Conservation (phyloP, 2,329 filamentous ascomycete genomes). For the Stachybotrys elegans region DNA sequence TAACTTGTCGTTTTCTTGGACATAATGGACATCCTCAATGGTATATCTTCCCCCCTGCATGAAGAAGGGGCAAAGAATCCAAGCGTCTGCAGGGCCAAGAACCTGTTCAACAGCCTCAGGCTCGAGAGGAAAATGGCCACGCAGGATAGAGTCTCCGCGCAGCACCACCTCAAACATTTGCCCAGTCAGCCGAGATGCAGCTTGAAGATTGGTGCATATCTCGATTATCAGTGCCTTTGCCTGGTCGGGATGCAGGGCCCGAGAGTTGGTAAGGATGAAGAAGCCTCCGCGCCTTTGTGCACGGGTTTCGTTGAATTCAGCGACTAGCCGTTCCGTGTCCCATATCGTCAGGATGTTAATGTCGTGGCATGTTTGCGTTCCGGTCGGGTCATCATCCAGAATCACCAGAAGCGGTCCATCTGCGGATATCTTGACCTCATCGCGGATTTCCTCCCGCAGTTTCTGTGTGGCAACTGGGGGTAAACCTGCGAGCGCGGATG, state of each 20-base stretch:
- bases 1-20: conserved; percentile 39
- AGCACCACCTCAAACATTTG: conserved; percentile 49
- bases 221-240: conserved; percentile 42
- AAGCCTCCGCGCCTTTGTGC: conserved; percentile 36
- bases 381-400: conserved; percentile 53
- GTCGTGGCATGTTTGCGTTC: conserved; percentile 56
- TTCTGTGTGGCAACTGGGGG: not conserved
- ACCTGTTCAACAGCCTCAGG: conserved; percentile 45
- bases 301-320: conserved; percentile 34
- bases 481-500: not conserved
- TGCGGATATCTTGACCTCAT: not conserved
- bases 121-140: conserved; percentile 53
- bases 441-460: conserved; percentile 1
- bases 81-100: conserved; percentile 44
- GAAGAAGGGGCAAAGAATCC: conserved; percentile 55
- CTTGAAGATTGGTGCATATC: conserved; percentile 44
- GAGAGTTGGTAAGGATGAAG: conserved; percentile 57
- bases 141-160: conserved; percentile 50
- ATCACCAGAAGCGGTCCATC: conserved; percentile 29
- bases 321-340: conserved; percentile 36
- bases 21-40: conserved; percentile 53
- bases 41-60: conserved; percentile 53
- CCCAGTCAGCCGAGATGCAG: conserved; percentile 32
- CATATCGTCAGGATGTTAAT: conserved; percentile 51
- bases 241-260: conserved; percentile 44